Percentiles rank a stretch among this genome's conserved stretches.
Evolutionary conservation across 202 grass and related monocot species (phyloP).

Genomic region (Schoenoplectus triqueter): DNA sequence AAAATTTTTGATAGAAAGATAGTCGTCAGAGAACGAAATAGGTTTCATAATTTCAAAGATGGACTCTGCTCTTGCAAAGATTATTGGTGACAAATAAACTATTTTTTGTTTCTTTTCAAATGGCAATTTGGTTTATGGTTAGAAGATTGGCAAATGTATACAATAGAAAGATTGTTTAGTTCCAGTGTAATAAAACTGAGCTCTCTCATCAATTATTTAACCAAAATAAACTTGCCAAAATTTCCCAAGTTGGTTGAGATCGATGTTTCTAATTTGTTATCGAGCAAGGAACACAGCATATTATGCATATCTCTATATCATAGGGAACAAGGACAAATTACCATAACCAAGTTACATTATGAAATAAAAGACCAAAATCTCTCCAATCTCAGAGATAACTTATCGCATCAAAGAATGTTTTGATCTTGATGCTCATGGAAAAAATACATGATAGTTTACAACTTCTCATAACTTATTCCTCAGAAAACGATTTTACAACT

Average conservation of each 20-base stretch:
- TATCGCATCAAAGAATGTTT: background rate
- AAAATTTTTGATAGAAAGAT: slow-evolving; percentile 72
- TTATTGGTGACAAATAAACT: slow-evolving; percentile 56
- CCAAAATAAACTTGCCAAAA: background rate
- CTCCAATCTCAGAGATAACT: background rate
- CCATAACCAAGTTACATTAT: background rate
- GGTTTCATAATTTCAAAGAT: slow-evolving; percentile 87
- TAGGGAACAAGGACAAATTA: background rate
- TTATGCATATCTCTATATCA: background rate
- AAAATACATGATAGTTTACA: slow-evolving; percentile 19
- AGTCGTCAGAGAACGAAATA: slow-evolving; percentile 75
- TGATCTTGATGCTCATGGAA: slow-evolving; percentile 21
- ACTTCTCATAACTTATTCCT: background rate
- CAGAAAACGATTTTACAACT: background rate
- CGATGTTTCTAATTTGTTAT: background rate
- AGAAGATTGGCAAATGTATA: background rate
- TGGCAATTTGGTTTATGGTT: background rate
- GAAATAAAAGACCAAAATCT: background rate
- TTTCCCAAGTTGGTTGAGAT: background rate
- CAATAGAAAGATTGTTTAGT: background rate
- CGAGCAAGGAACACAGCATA: background rate
- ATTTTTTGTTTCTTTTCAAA: background rate
- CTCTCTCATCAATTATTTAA: background rate
- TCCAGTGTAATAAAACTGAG: too few relatives aligned
- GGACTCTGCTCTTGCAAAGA: slow-evolving; percentile 71